These are phyloP conservation scores for Hysterium pulicare DNA, from an alignment of 2,329 filamentous ascomycete genomes.

Conservation along the genomic window DNA sequence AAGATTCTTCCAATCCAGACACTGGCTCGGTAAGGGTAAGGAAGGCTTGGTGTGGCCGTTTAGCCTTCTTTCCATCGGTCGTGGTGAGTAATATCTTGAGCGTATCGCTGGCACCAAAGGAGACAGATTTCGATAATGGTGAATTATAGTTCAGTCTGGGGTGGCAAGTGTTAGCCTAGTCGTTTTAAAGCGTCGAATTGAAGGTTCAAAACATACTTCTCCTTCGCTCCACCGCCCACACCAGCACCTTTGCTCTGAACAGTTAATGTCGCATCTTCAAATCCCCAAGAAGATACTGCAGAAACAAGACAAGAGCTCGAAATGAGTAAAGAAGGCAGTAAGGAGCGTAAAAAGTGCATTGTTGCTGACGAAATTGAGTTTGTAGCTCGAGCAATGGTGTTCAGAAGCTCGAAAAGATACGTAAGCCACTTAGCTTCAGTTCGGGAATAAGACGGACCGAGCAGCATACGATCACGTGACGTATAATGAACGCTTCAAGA, in stretches of 20 bases:
- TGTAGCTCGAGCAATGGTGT: not conserved
- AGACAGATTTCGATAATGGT: conserved; percentile 61
- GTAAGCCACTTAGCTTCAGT: no score
- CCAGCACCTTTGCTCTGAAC: conserved; percentile 60
- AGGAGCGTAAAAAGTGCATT: conserved; percentile 43
- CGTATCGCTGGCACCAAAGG: conserved; percentile 65
- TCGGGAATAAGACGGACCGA: no score
- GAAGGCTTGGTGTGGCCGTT: conserved; percentile 92
- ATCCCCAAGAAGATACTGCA: conserved; percentile 63
- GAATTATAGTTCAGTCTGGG: conserved; percentile 47
- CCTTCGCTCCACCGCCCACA: conserved; percentile 52
- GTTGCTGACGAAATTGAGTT: conserved; percentile 6
- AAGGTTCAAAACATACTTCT: conserved; percentile 55
- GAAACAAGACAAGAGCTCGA: conserved; percentile 40
- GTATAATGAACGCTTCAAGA: no score
- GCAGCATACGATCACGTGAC: no score
- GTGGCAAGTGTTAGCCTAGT: conserved; percentile 6
- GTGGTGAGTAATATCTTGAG: conserved; percentile 81
- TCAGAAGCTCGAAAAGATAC: conserved; percentile 3
- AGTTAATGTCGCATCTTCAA: conserved; percentile 68
- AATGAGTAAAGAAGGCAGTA: conserved; percentile 42
- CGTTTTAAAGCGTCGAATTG: not conserved
- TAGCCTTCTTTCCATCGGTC: conserved; percentile 71
- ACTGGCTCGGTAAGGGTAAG: conserved; percentile 72
- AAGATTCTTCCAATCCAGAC: conserved; percentile 81